These are phyloP conservation scores for Vaccinium darrowii DNA, from an alignment of 148 eudicot species.

Conservation along the genomic window DNA sequence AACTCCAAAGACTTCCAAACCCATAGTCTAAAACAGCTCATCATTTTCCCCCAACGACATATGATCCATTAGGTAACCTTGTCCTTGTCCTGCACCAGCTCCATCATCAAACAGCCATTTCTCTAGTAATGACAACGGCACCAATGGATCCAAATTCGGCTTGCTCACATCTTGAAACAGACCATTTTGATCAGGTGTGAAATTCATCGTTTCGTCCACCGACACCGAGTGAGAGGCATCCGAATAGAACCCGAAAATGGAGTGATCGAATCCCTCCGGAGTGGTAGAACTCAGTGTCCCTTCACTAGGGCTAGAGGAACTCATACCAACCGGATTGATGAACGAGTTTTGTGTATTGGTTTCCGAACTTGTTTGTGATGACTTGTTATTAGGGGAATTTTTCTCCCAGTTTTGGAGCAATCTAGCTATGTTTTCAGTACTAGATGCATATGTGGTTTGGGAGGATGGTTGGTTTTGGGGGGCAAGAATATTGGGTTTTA, in stretches of 20 bases:
- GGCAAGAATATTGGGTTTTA: background rate
- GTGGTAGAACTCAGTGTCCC: constrained; percentile 23
- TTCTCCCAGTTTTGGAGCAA: constrained; percentile 63
- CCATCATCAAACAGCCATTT: constrained; percentile 80
- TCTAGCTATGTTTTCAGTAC: constrained; percentile 70
- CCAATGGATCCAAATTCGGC: constrained; percentile 23
- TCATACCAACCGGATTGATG: constrained; percentile 11
- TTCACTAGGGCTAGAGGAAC: constrained; percentile 37
- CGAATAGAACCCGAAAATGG: constrained; percentile 31
- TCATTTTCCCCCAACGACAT: constrained; percentile 44
- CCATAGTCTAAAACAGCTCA: constrained; percentile 41
- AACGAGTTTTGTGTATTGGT: constrained; percentile 27
- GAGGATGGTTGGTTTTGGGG: background rate
- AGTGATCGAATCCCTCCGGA: constrained; percentile 18
- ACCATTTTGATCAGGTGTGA: background rate
- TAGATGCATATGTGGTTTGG: constrained; percentile 49
- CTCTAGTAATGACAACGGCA: constrained; percentile 53
- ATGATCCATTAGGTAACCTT: constrained; percentile 41
- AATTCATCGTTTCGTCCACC: constrained; percentile 4
- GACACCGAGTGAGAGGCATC: constrained; percentile 20
- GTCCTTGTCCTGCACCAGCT: constrained; percentile 31
- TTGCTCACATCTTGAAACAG: constrained; percentile 31
- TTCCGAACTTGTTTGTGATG: constrained; percentile 30
- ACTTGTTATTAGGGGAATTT: constrained; percentile 21
- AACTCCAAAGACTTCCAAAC: background rate